These are phyloP conservation scores for Scheffersomyces parashehatae DNA, from an alignment of 1,139 yeast genomes.

Conservation along the genomic window DNA sequence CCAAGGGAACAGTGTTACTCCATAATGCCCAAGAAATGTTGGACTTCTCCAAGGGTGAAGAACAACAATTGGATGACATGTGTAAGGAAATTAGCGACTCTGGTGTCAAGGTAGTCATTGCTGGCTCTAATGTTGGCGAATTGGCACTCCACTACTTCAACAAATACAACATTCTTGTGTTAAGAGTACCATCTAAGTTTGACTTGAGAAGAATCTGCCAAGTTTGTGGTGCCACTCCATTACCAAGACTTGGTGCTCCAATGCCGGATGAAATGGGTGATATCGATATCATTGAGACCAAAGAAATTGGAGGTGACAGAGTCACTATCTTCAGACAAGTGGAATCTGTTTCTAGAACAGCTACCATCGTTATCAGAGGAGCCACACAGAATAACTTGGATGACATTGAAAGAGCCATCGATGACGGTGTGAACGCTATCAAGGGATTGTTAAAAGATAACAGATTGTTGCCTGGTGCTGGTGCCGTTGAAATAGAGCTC, in stretches of 20 bases:
- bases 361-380: constrained; percentile 92
- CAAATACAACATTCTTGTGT: constrained; percentile 78
- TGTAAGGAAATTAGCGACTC: constrained; percentile 81
- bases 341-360: constrained; percentile 68
- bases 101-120: constrained; percentile 85
- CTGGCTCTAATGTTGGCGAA: constrained; percentile 93
- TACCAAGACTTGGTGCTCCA: constrained; percentile 94
- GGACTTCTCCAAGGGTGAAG: constrained; percentile 95
- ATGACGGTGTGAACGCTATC: constrained; percentile 92
- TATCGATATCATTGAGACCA: constrained; percentile 84
- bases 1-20: constrained; percentile 92
- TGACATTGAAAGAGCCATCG: constrained; percentile 95
- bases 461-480: constrained; percentile 92
- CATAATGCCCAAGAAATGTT: constrained; percentile 97
- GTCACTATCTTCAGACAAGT: constrained; percentile 92
- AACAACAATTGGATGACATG: constrained; percentile 84
- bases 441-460: constrained; percentile 83
- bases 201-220: constrained; percentile 92
- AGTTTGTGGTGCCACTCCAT: constrained; percentile 96
- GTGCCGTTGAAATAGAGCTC: constrained; percentile 91
- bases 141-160: constrained; percentile 90
- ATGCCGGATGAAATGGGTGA: constrained; percentile 92
- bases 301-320: constrained; percentile 96
- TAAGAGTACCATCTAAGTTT: constrained; percentile 90
- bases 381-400: constrained; percentile 96